Conservation (phyloP, 1,284 basidiomycete species). For the Boletus sp. region DNA sequence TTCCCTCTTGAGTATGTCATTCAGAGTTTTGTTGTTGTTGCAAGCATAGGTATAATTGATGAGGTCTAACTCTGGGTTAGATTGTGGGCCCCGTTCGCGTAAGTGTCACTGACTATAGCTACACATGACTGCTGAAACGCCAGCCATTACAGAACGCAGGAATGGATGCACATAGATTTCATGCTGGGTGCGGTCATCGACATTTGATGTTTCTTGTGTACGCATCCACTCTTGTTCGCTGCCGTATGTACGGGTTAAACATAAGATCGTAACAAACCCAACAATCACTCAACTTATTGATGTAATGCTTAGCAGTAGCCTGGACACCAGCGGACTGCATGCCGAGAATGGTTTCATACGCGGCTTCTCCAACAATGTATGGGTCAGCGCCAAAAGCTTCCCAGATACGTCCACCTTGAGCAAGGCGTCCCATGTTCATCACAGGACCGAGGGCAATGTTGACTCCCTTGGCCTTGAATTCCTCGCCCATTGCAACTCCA, state of each 20-base stretch:
- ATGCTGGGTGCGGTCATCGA: slow-evolving; percentile 68
- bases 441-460: slow-evolving; percentile 65
- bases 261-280: neutral
- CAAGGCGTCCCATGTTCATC: slow-evolving; percentile 52
- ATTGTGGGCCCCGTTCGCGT: neutral
- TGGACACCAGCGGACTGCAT: slow-evolving; percentile 69
- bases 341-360: slow-evolving; percentile 62
- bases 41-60: slow-evolving; percentile 58
- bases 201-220: slow-evolving; percentile 47
- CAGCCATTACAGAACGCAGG: slow-evolving; percentile 51
- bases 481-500: slow-evolving; percentile 72
- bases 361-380: slow-evolving; percentile 66
- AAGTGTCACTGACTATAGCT: slow-evolving; percentile 56
- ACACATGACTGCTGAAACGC: slow-evolving; percentile 74
- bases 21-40: slow-evolving; percentile 57
- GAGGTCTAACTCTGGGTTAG: slow-evolving; percentile 28
- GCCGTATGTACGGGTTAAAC: slow-evolving; percentile 35
- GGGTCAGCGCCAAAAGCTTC: slow-evolving; percentile 72
- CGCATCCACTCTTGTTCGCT: slow-evolving; percentile 48
- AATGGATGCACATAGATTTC: slow-evolving; percentile 67
- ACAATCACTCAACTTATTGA: slow-evolving; percentile 52
- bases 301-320: slow-evolving; percentile 67
- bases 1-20: slow-evolving; percentile 61
- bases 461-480: slow-evolving; percentile 76
- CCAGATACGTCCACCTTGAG: slow-evolving; percentile 69